Evolutionary conservation across 352 stramenopile species (phyloP).

Genomic region (Blastocystis sp.): DNA sequence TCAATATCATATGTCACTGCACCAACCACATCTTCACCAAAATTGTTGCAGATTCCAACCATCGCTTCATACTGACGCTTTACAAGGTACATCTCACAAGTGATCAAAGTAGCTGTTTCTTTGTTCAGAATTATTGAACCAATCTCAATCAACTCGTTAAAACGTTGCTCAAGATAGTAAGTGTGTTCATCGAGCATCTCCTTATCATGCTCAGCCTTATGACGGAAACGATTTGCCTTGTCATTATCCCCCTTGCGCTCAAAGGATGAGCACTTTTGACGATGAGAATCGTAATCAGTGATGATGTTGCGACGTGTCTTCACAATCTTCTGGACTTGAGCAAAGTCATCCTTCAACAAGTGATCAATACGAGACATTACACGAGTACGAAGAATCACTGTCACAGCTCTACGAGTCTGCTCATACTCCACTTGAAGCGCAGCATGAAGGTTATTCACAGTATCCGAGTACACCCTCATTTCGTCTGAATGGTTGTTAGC

Average conservation of each 20-base stretch:
- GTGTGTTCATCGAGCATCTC: conserved; percentile 51
- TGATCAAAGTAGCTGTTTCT: conserved; percentile 42
- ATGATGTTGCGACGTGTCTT: conserved; percentile 56
- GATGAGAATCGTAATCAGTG: conserved; percentile 64
- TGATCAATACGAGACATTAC: conserved; percentile 52
- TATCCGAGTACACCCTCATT: background rate
- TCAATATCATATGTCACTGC: conserved; percentile 55
- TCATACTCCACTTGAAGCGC: conserved; percentile 30
- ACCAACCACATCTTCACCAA: background rate
- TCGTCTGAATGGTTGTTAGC: background rate
- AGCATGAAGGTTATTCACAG: conserved; percentile 17
- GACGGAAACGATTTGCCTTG: conserved; percentile 63
- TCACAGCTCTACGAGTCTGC: conserved; percentile 15
- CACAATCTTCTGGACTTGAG: conserved; percentile 43
- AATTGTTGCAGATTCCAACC: conserved; percentile 45
- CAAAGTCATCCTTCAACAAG: conserved; percentile 53
- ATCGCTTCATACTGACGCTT: conserved; percentile 61
- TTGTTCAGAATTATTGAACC: conserved; percentile 30
- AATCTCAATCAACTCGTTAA: conserved; percentile 33
- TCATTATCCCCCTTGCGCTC: conserved; percentile 39
- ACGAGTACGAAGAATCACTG: conserved; percentile 28
- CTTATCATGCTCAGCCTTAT: conserved; percentile 60
- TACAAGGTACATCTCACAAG: conserved; percentile 51
- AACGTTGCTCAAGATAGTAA: conserved; percentile 50
- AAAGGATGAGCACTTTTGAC: conserved; percentile 21